Evolutionary conservation across 2,329 filamentous ascomycete genomes (phyloP).

Genomic region (Bipolaris sorokiniana): DNA sequence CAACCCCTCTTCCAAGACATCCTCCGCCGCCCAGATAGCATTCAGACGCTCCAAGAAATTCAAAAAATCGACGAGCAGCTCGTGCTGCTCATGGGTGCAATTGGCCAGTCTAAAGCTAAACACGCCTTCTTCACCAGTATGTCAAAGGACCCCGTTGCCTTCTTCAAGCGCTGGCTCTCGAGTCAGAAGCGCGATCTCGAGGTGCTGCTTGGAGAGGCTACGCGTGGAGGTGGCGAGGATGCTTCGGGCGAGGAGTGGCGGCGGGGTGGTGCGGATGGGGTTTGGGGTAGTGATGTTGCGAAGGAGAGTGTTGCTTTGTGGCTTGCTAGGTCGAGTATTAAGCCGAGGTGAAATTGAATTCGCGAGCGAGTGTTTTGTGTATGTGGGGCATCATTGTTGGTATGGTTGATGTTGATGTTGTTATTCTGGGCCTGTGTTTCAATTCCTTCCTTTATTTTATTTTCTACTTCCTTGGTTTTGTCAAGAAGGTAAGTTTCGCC

Average conservation of each 20-base stretch:
- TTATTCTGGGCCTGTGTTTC: not conserved
- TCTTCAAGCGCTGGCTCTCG: conserved; percentile 85
- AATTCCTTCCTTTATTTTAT: not conserved
- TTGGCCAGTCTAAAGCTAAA: conserved; percentile 85
- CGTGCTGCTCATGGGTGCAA: conserved; percentile 79
- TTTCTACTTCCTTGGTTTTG: not conserved
- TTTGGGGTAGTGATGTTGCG: conserved; percentile 68
- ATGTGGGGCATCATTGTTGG: not conserved
- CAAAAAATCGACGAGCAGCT: conserved; percentile 82
- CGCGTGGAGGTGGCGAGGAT: conserved; percentile 60
- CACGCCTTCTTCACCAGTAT: conserved; percentile 84
- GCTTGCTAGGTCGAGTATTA: conserved; percentile 54
- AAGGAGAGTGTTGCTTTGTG: conserved; percentile 67
- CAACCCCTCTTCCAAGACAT: conserved; percentile 67
- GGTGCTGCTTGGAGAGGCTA: conserved; percentile 82
- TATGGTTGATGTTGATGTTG: too few species aligned
- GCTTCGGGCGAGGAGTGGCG: conserved; percentile 72
- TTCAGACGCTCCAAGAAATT: conserved; percentile 76
- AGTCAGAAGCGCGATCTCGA: conserved; percentile 91
- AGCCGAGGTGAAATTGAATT: conserved; percentile 30
- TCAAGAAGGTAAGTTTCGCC: not conserved
- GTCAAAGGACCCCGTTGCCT: conserved; percentile 79
- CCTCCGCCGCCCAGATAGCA: conserved; percentile 52
- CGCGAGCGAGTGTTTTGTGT: not conserved
- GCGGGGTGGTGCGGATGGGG: conserved; percentile 64